phyloP scores from a whole-genome alignment of 345 rosid species.

The Capsella bursapastoris region DNA sequence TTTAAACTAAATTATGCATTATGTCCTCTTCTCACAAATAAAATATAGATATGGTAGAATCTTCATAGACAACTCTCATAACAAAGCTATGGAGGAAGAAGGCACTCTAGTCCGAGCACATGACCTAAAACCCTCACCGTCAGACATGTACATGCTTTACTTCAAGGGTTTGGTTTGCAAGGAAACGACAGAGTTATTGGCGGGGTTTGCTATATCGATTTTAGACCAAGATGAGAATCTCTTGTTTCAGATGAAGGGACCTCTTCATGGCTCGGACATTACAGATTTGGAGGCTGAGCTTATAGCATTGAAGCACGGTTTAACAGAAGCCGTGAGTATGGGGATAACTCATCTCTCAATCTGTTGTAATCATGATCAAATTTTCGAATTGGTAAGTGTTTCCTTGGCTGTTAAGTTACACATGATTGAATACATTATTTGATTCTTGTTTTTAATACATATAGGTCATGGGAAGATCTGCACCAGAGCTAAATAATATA shows the following conservation, averaged over 20 bases:
- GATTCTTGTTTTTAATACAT: not conserved
- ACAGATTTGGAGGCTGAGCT: not conserved
- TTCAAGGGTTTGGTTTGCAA: not conserved
- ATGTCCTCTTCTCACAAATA: too few species aligned
- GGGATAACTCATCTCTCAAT: not conserved
- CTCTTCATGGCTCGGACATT: not conserved
- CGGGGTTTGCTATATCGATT: not conserved
- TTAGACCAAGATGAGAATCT: not conserved
- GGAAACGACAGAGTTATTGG: too few species aligned
- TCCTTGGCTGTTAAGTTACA: not conserved
- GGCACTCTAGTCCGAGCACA: not conserved
- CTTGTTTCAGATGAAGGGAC: not conserved
- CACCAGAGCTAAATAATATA: not conserved
- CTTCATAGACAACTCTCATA: too few species aligned
- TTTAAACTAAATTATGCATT: too few species aligned
- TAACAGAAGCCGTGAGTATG: not conserved
- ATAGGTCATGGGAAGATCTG: not conserved
- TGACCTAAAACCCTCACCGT: not conserved
- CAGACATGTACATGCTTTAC: not conserved
- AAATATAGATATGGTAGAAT: too few species aligned
- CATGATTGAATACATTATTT: not conserved
- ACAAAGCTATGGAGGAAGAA: not conserved
- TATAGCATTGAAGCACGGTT: not conserved
- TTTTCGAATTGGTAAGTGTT: constrained; percentile 1
- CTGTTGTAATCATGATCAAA: not conserved